Percentiles rank a stretch among this genome's conserved stretches.
Conservation (phyloP, 129 eudicot species). For the Artemisia argyi region DNA sequence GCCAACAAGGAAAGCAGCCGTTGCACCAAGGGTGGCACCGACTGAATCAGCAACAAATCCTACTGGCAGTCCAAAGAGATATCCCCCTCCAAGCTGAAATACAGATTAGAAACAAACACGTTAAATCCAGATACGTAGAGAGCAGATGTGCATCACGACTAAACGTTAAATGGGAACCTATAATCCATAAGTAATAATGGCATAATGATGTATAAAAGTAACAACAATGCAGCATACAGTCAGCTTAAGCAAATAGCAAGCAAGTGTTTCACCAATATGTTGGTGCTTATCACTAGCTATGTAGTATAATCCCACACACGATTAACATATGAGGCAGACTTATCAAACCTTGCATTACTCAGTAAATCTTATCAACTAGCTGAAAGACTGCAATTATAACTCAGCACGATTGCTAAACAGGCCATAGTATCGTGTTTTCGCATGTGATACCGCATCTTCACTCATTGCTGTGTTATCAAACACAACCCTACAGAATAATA, state of each 20-base stretch:
- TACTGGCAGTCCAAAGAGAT: conserved; percentile 87
- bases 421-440: neutral
- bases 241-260: conserved; percentile 1
- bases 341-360: neutral
- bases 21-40: conserved; percentile 93
- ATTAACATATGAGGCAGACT: neutral
- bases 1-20: conserved; percentile 92
- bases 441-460: neutral
- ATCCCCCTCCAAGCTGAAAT: conserved; percentile 96
- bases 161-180: conserved; percentile 1
- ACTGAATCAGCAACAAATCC: conserved; percentile 93
- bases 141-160: neutral
- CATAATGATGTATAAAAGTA: neutral
- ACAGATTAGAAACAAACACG: conserved; percentile 8
- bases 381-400: neutral
- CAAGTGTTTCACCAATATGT: neutral
- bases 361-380: neutral
- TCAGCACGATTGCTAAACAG: neutral
- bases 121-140: neutral
- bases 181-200: neutral
- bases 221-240: conserved; percentile 12
- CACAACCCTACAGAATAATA: neutral
- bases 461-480: neutral
- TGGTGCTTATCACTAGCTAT: neutral
- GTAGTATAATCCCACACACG: neutral